Conservation (phyloP, 805 yeast genomes). For the Kluyveromyces lactis region DNA sequence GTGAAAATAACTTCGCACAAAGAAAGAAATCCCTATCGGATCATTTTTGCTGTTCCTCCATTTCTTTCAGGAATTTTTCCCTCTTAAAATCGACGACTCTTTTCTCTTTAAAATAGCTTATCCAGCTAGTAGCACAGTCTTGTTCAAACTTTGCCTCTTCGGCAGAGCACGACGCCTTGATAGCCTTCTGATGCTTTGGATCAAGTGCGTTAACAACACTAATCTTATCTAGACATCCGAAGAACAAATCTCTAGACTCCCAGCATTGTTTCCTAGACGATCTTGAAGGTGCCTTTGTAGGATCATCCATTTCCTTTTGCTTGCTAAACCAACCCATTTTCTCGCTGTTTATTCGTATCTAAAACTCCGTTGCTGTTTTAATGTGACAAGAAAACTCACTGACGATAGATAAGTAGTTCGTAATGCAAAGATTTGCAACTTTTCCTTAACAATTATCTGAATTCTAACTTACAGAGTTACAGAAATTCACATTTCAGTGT, state of each 20-base stretch:
- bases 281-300: constrained; percentile 29
- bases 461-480: too few species aligned
- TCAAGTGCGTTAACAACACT: constrained; percentile 65
- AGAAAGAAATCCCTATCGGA: background rate
- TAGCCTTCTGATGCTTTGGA: constrained; percentile 36
- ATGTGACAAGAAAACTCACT: too few species aligned
- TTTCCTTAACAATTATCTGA: too few species aligned
- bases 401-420: too few species aligned
- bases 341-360: too few species aligned
- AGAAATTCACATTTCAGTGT: too few species aligned
- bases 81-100: constrained; percentile 69
- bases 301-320: constrained; percentile 10
- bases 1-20: too few species aligned
- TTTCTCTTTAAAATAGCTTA: constrained; percentile 81
- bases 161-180: constrained; percentile 48
- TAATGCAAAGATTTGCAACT: too few species aligned
- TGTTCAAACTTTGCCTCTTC: constrained; percentile 53
- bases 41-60: constrained; percentile 41
- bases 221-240: constrained; percentile 63
- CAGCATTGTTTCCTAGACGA: constrained; percentile 73
- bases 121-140: constrained; percentile 87
- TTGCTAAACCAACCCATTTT: constrained; percentile 11
- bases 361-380: too few species aligned
- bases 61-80: constrained; percentile 57
- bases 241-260: constrained; percentile 78